A percentile compares a stretch with the other conserved stretches of the same genome.
Evolutionary conservation across 805 yeast species (phyloP).

Genomic region (Maudiozyma barnettii): DNA sequence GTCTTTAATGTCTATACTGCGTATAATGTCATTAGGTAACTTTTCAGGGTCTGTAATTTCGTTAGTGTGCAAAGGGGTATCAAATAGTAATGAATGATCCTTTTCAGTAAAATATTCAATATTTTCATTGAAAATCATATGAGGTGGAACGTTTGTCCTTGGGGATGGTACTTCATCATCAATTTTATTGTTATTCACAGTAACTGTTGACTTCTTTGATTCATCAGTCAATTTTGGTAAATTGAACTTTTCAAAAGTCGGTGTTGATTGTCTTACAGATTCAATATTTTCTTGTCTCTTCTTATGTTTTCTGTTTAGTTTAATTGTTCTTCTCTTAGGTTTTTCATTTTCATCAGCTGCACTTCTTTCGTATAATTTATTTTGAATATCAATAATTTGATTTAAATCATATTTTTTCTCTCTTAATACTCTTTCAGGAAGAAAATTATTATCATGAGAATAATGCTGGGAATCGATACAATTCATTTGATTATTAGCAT

Average conservation of each 20-base stretch:
- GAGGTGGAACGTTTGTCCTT: too few relatives aligned
- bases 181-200: too few relatives aligned
- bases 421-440: constrained; percentile 20
- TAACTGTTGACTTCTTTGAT: too few relatives aligned
- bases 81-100: too few relatives aligned
- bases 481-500: not conserved
- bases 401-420: constrained; percentile 17
- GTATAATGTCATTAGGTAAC: not conserved
- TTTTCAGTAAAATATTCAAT: too few relatives aligned
- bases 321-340: constrained; percentile 27
- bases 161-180: too few relatives aligned
- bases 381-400: constrained; percentile 26
- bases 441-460: constrained; percentile 10
- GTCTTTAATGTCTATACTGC: not conserved
- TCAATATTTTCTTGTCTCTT: not conserved
- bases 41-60: too few relatives aligned
- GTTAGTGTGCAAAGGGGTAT: too few relatives aligned
- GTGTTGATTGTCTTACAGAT: not conserved
- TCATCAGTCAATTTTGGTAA: not conserved
- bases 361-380: constrained; percentile 25
- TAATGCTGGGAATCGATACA: not conserved
- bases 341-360: constrained; percentile 16
- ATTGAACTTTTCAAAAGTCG: constrained; percentile 2
- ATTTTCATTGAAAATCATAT: too few relatives aligned
- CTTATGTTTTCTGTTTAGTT: constrained; percentile 6